These are phyloP conservation scores for Hanseniaspora hatyaiensis DNA, from an alignment of 805 yeast species.

Conservation along the genomic window DNA sequence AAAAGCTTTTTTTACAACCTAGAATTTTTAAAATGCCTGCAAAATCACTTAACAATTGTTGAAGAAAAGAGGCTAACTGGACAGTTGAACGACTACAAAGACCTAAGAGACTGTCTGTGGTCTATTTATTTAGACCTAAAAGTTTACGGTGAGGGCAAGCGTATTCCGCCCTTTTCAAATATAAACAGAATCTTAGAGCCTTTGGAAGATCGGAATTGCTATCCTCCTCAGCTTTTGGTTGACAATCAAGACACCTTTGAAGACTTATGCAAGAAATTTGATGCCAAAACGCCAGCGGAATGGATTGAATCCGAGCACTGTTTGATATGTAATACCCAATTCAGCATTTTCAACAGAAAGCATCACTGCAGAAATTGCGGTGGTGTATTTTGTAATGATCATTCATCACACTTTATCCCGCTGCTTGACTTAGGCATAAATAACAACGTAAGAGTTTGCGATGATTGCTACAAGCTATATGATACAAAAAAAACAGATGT, in stretches of 20 bases:
- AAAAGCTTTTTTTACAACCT: conserved; percentile 58
- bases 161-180: conserved; percentile 12
- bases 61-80: conserved; percentile 13
- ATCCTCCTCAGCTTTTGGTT: conserved; percentile 2
- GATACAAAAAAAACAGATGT: conserved; percentile 30
- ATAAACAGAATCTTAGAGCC: conserved; percentile 12
- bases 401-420: conserved; percentile 62
- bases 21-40: conserved; percentile 71
- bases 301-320: conserved; percentile 95
- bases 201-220: conserved; percentile 11
- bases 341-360: conserved; percentile 73
- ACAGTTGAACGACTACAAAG: conserved; percentile 3
- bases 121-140: conserved; percentile 13
- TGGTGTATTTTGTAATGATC: conserved; percentile 78
- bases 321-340: conserved; percentile 78
- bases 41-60: conserved; percentile 1
- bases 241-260: conserved; percentile 16
- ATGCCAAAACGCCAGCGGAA: conserved; percentile 88
- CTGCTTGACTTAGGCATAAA: conserved; percentile 76
- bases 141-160: conserved; percentile 8
- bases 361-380: conserved; percentile 98
- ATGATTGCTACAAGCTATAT: conserved; percentile 64
- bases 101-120: conserved; percentile 8
- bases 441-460: conserved; percentile 88
- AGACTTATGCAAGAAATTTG: conserved; percentile 48